Evolutionary conservation across 225 moss, liverwort and hornwort genomes (phyloP).

Genomic region (Asterella californica): DNA sequence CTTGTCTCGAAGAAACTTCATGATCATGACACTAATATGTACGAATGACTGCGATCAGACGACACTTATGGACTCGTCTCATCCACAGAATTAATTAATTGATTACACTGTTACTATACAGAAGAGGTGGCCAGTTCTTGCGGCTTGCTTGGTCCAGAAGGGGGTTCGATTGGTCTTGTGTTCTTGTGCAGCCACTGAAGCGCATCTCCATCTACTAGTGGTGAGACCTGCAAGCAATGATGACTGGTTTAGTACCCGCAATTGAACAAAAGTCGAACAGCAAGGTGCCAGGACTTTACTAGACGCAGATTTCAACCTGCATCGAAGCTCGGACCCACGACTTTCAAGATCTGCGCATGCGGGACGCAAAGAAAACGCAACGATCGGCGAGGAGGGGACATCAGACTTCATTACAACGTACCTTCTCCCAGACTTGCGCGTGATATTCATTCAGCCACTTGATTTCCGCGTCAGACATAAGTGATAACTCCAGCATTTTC

Average conservation of each 20-base stretch:
- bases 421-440: slow-evolving; percentile 92
- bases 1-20: too few species aligned
- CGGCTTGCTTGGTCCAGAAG: slow-evolving; percentile 37
- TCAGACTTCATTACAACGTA: slow-evolving; percentile 9
- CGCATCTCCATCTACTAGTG: slow-evolving; percentile 63
- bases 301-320: neutral
- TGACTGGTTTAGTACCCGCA: neutral
- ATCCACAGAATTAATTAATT: neutral
- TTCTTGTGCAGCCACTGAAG: slow-evolving; percentile 70
- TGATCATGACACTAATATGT: neutral
- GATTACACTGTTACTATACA: slow-evolving; percentile 3
- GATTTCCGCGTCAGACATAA: slow-evolving; percentile 75
- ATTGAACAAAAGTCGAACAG: neutral
- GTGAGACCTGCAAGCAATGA: slow-evolving; percentile 58
- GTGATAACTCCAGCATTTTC: slow-evolving; percentile 69
- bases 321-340: neutral
- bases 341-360: neutral
- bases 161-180: slow-evolving; percentile 57
- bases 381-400: neutral
- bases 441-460: slow-evolving; percentile 93
- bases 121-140: slow-evolving; percentile 54
- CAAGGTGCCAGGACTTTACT: neutral
- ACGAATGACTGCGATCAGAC: neutral
- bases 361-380: neutral
- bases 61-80: neutral